These are phyloP conservation scores for Metschnikowia vanudenii DNA, from an alignment of 805 yeast species.

Conservation along the genomic window DNA sequence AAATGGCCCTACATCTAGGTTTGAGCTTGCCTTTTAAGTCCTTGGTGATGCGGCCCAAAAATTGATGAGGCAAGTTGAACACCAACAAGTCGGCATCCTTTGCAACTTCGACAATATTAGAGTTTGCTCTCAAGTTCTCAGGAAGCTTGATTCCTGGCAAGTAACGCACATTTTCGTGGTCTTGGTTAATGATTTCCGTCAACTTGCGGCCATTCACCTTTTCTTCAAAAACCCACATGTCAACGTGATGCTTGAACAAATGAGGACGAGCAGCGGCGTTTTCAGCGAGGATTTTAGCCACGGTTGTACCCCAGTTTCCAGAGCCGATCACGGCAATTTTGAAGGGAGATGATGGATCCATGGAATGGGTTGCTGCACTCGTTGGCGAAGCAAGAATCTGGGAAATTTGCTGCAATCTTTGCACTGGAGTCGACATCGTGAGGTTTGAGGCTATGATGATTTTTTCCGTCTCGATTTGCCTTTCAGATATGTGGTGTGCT, in stretches of 20 bases:
- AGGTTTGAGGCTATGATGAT: background rate
- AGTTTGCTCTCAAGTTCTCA: conserved; percentile 81
- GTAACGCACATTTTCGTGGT: conserved; percentile 93
- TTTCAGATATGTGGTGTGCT: background rate
- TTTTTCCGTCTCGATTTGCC: background rate
- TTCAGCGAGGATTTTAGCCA: conserved; percentile 93
- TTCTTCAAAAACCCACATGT: conserved; percentile 98
- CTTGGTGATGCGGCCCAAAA: conserved; percentile 70
- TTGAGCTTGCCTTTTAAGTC: conserved; percentile 76
- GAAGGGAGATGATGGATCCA: conserved; percentile 27
- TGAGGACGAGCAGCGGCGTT: conserved; percentile 71
- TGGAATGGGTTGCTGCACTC: conserved; percentile 3
- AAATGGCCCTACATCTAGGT: conserved; percentile 77
- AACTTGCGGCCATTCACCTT: conserved; percentile 70
- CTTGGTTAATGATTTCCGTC: conserved; percentile 85
- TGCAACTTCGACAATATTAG: conserved; percentile 75
- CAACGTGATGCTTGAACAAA: conserved; percentile 69
- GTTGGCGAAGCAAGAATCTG: conserved; percentile 19
- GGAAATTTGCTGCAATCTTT: conserved; percentile 22
- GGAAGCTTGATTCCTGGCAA: conserved; percentile 89
- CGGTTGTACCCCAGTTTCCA: conserved; percentile 98
- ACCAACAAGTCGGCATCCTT: conserved; percentile 80
- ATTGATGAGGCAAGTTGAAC: conserved; percentile 97
- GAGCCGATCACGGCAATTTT: conserved; percentile 66
- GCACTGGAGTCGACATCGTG: conserved; percentile 14